These are phyloP conservation scores for Alternaria rosae DNA, from an alignment of 2,329 filamentous ascomycete genomes.

Conservation along the genomic window DNA sequence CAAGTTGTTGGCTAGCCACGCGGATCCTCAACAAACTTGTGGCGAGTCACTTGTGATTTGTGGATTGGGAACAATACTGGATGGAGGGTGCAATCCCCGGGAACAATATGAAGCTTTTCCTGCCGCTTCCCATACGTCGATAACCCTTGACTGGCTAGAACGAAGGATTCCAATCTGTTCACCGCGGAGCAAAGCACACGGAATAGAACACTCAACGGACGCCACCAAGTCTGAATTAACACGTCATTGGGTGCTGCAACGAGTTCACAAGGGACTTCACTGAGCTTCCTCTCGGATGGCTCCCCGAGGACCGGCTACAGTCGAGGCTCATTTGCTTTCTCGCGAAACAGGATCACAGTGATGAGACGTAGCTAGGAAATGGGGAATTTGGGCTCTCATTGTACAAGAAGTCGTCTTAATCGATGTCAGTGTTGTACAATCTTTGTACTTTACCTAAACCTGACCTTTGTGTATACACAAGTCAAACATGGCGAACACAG, in stretches of 20 bases:
- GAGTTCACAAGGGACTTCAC: neutral
- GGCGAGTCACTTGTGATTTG: neutral
- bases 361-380: neutral
- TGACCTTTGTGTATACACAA: neutral
- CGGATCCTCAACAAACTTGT: neutral
- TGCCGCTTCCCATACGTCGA: neutral
- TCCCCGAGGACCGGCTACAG: neutral
- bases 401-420: neutral
- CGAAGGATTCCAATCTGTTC: neutral
- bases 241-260: neutral
- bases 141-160: neutral
- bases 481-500: constrained; percentile 3
- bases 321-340: neutral
- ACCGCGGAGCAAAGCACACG: neutral
- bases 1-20: neutral
- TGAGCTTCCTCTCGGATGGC: neutral
- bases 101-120: neutral
- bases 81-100: neutral
- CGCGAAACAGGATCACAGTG: neutral
- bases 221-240: neutral
- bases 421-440: neutral
- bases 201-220: neutral
- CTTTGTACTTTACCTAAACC: neutral
- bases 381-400: neutral
- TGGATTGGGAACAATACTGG: neutral